Evolutionary conservation across 2,329 filamentous ascomycete species (phyloP), one percentile per base, ranked within the genome.

Genomic region (Aureobasidium sp.): DNA sequence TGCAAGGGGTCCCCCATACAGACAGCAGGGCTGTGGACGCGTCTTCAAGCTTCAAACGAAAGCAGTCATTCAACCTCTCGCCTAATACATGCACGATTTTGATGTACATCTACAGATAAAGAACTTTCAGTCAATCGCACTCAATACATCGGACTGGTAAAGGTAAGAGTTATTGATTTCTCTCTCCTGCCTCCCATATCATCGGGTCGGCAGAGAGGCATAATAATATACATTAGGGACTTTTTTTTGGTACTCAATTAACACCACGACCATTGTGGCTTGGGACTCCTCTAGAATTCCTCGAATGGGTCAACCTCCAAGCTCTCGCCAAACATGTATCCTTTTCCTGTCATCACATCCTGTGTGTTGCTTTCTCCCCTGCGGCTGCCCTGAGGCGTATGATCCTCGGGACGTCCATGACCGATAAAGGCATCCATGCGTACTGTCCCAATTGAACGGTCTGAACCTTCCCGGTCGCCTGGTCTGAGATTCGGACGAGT

Each of bases 391-490:
- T 57, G 35, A 43, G 50, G 21, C 19, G 37, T 54, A 4, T 54
- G 27, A 27, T 54, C 31, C 10, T 15, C 53, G 17, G 11, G 15
- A 10, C 3, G 21, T 11, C n/a, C 7, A 9, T 19, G 40, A 1
- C 54, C 55, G 27, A 49, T 58, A 72, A 97, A 99, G 0, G 94
- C 94, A 73, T 97, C 93, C 93, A 99, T 97, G 29, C 94, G 85
- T 49, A 97, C 85, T 1, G 92, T 97, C 1, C 92, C 91, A 61
- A 95, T 67, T 10, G 62, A 68, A 55, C 61, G 65, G 29, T 66
- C 67, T 17, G 62, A 68, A 57, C 61, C 64, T 27, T 66, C 69
- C 3, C 29, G 29, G 6, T 58, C 43, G 76, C 57, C 73, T 70
- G 11, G 70, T 57, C 0, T 72, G 73, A 10, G 74, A 70, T 3